Evolutionary conservation across 2,329 filamentous ascomycete species (phyloP), one percentile per base, ranked within the genome.

Genomic region (Apiospora malaysiana): DNA sequence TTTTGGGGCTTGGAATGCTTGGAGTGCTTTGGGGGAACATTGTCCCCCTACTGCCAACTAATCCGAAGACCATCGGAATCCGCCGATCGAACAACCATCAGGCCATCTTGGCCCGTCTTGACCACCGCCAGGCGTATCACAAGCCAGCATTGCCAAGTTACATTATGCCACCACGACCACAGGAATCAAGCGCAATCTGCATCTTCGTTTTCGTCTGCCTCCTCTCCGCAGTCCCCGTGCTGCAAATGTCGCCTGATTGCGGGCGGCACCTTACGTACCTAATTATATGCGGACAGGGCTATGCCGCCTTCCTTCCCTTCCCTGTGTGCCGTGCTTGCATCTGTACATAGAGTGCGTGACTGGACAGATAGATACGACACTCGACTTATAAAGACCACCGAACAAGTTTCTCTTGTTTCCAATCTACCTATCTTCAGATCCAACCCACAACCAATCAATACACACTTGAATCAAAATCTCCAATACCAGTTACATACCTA

Each of bases 61-160:
- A n/a, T 14, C 49, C 56, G 56, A 40, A 63, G 56, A 63, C 56
- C 56, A 40, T 63, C 51, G 66, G 70, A 71, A 21, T 67, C 70
- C 42, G 67, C 70, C 70, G 70, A 71, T 66, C 70, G 68, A 67
- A 69, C 68, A 27, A 69, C 68, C 47, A 71, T 71, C 70, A 71
- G 67, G 59, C 70, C 70, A 71, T 47, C 37, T 42, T 56, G 63
- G 9, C 68, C 47, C 27, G 40, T 42, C 67, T 51, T 42, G 23
- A 25, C 27, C 45, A 37, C 4, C 9, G 47, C 68, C 68, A 69
- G 63, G 27, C 56, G 56, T 47, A 46, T 42, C 47, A 69, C 51
- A 67, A 32, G 63, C 68, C 46, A 40, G 56, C 67, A 40, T 67
- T 49, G 25, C 51, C 45, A 49, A 49, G 66, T 45, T 43, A 18